Base-by-base conservation (phyloP, 2,329 filamentous ascomycete genomes). In the Phialophora chinensis region DNA sequence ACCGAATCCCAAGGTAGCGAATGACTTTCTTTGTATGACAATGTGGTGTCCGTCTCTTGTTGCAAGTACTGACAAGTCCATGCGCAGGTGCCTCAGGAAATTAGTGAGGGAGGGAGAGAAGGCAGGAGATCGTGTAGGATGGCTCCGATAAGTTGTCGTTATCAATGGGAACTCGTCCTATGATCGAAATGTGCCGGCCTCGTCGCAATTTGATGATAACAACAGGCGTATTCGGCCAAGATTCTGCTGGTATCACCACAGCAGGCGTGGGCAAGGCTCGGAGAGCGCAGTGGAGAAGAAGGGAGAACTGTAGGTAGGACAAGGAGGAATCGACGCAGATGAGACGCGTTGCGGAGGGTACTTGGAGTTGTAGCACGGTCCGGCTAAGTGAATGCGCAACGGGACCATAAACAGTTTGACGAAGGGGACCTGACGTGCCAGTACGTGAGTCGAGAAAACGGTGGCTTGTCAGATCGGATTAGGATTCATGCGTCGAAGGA, bases 401-500 rank as follows among this genome's bases (percentile, higher is more conserved):
- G 42, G 62, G 38, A 68, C 29, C 52, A 42, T 63, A 58, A 56
- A 63, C 62, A 60, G 47, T 54, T 54, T 53, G 66, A 65, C 42
- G 47, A 60, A 61, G 50, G 35, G 20, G n/a, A 49, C 50, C 38
- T 35, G 52, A 33, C 35, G 42, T 49, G 33, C 35, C 25, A 25
- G 50, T 56, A 47, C n/a, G 38, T 60, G 47, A 50, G 47, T 54
- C 59, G n/a, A 61, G 59, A 61, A 61, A 33, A 61, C 53, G 60
- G 55, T 57, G 65, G 57, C 65, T 67, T 67, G 61, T 62, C 57
- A 64, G 62, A 62, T 62, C 31, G 52, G 47, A 53, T 61, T 49
- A 53, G 53, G 59, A 54, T 53, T 61, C 59, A 42, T 42, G 20
- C 59, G 38, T 54, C 59, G 6, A 61, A 61, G 47, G 59, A 61